Percentiles rank a stretch among this genome's conserved stretches.
These are phyloP conservation scores for Aureobasidium lini DNA, from an alignment of 2,329 filamentous ascomycete species.

Conservation along the genomic window DNA sequence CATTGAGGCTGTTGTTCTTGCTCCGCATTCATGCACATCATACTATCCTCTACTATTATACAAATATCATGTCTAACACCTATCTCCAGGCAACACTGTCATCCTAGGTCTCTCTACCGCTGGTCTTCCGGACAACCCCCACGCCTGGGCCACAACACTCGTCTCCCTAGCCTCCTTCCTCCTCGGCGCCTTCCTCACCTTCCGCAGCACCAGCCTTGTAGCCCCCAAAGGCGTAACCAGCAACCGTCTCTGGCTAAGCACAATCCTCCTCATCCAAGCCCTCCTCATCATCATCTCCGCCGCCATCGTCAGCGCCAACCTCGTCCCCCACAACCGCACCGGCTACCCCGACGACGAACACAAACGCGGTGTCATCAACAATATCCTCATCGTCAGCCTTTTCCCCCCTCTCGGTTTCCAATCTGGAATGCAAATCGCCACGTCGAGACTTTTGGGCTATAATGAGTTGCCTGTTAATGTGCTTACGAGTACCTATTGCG, in stretches of 20 bases:
- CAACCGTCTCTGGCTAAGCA: constrained; percentile 34
- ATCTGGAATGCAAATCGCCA: constrained; percentile 47
- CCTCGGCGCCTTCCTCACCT: constrained; percentile 42
- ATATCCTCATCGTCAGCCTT: constrained; percentile 40
- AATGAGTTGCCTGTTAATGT: constrained; percentile 50
- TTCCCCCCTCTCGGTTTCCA: constrained; percentile 45
- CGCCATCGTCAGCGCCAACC: constrained; percentile 40
- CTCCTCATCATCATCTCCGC: constrained; percentile 47
- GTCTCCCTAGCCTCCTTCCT: constrained; percentile 49
- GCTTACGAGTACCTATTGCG: constrained; percentile 48
- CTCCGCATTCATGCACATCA: not conserved
- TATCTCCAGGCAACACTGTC: constrained; percentile 49
- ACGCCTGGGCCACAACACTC: constrained; percentile 47
- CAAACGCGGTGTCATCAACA: constrained; percentile 25
- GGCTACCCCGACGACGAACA: constrained; percentile 20
- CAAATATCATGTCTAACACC: not conserved
- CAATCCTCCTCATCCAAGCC: constrained; percentile 47
- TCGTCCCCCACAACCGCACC: constrained; percentile 39
- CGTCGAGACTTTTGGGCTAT: constrained; percentile 42
- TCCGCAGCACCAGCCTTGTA: constrained; percentile 33
- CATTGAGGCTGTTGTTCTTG: too few relatives aligned
- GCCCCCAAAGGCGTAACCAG: constrained; percentile 30
- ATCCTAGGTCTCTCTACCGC: constrained; percentile 55
- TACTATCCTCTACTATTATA: not conserved
- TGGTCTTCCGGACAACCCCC: constrained; percentile 43